Conservation (phyloP, 805 yeast genomes). For the Lachancea cidri region DNA sequence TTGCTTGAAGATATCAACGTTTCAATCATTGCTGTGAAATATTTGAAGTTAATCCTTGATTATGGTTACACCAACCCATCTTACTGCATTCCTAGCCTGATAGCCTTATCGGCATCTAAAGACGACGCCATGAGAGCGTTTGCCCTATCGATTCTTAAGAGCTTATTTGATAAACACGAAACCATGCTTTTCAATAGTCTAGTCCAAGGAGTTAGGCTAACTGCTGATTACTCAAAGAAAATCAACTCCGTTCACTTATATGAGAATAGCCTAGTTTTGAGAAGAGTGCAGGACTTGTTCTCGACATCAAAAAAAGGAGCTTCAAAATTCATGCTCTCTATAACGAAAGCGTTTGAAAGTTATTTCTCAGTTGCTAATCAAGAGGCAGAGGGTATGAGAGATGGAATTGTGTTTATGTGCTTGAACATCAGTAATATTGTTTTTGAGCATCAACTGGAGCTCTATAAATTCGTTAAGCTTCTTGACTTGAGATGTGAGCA, state of each 20-base stretch:
- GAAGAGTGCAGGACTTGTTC: conserved; percentile 15
- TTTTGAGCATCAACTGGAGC: conserved; percentile 21
- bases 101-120: conserved; percentile 61
- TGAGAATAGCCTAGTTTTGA: conserved; percentile 13
- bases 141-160: conserved; percentile 50
- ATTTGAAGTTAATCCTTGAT: conserved; percentile 50
- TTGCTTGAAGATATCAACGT: conserved; percentile 40
- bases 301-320: conserved; percentile 12
- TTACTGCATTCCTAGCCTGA: conserved; percentile 57
- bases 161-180: conserved; percentile 61
- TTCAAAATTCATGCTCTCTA: conserved; percentile 1
- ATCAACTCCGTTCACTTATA: conserved; percentile 9
- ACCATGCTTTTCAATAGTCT: conserved; percentile 64
- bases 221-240: conserved; percentile 38
- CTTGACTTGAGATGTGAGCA: conserved; percentile 24
- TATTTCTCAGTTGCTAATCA: conserved; percentile 8
- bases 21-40: conserved; percentile 48
- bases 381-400: conserved; percentile 9
- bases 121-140: conserved; percentile 38
- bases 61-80: conserved; percentile 76
- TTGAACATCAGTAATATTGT: conserved; percentile 17
- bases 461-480: conserved; percentile 15
- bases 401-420: conserved; percentile 18
- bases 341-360: conserved; percentile 8
- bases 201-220: conserved; percentile 54